Evolutionary conservation across 352 stramenopile genomes (phyloP), one percentile per base, ranked within the genome.

Genomic region (Pythium insidiosum): DNA sequence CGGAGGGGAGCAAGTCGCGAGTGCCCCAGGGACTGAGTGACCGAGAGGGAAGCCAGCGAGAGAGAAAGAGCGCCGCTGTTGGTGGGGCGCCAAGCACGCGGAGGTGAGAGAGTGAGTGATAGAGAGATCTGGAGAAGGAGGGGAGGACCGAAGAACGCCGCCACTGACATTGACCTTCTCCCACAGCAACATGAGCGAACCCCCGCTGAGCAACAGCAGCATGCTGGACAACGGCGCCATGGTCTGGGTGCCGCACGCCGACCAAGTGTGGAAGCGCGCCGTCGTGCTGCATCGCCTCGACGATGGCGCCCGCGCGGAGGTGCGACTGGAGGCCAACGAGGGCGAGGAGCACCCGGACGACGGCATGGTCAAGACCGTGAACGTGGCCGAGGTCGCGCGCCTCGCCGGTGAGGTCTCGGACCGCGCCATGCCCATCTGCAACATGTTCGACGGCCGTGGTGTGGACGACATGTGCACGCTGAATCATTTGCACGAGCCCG

Each of bases 351-450:
- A 79, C 53, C 31, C 23, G 20, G 73, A 88, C 54, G 67, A 84
- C 19, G 79, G 79, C 5, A 36, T 73, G 6, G 65, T 80, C 41
- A 67, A 82, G 23, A 49, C 68, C 18, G 69, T 88, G n/a, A 81
- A 65, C 43, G 71, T 88, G 21, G 42, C 53, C 4, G 68, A 88
- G 38, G 73, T 91, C 19, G 71, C 76, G 38, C 69, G 72, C 0
- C 38, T 88, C 11, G 74, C 75, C 3, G 76, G 78, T 6, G 79
- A 91, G 38, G 75, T 88, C 6, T 86, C 79, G 20, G 64, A 82
- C 23, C 60, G 76, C 13, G 76, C 79, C 16, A 88, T 91, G 73
- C 75, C 79, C 6, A 91, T 91, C 42, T 91, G 79, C 46, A 91
- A 91, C 58, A 70, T 67, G 21, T 91, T 91, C 53, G 36, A 60